Evolutionary conservation across 1,284 basidiomycete genomes (phyloP).

Genomic region (Malassezia nana): DNA sequence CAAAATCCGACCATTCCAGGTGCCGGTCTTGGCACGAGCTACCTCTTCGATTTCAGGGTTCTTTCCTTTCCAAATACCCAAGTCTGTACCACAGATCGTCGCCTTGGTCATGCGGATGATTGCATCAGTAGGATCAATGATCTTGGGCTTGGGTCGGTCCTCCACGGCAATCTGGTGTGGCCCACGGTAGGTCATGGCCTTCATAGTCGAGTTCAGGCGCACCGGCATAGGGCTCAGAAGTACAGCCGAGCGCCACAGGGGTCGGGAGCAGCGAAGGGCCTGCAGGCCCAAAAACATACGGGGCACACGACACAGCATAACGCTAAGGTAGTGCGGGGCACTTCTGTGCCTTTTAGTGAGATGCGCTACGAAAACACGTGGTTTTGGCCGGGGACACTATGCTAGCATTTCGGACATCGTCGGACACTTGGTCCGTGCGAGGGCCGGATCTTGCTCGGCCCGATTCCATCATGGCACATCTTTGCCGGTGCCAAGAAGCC

Average conservation of each 20-base stretch:
- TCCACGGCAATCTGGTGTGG: background rate
- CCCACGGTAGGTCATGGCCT: conserved; percentile 2
- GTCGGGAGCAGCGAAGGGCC: background rate
- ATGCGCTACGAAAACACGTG: background rate
- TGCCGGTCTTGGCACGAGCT: background rate
- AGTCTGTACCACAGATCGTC: background rate
- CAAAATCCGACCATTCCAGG: conserved; percentile 1
- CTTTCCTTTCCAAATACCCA: conserved; percentile 3
- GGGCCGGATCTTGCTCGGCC: background rate
- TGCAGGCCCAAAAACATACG: background rate
- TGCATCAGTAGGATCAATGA: background rate
- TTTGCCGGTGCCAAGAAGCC: too few species aligned
- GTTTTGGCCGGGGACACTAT: background rate
- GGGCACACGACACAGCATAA: background rate
- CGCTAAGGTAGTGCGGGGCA: background rate
- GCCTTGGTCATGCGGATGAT: conserved; percentile 1
- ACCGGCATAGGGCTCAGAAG: background rate
- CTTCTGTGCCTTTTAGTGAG: too few species aligned
- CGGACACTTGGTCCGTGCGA: background rate
- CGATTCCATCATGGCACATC: too few species aligned
- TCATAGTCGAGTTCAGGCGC: background rate
- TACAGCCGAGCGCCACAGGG: background rate
- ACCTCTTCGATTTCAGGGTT: conserved; percentile 2
- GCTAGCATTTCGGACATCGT: background rate
- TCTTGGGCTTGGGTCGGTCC: background rate